Percentiles rank a stretch among this genome's conserved stretches.
These are phyloP conservation scores for Micromonas commoda DNA, from an alignment of 139 green algal species.

Conservation along the genomic window DNA sequence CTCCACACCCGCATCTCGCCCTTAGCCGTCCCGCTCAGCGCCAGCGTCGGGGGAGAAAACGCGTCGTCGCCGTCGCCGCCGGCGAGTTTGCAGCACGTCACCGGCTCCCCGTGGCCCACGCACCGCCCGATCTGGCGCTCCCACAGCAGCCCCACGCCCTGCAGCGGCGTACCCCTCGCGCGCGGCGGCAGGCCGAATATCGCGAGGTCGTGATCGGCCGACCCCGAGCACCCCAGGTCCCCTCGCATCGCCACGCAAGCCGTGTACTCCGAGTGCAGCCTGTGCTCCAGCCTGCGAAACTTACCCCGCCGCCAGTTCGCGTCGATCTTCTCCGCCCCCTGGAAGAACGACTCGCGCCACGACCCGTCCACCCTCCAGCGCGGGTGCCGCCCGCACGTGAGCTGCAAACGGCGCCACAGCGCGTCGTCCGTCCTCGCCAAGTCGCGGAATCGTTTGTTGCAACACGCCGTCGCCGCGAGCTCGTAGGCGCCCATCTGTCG, in stretches of 20 bases:
- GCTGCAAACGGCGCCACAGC: background rate
- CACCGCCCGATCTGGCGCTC: background rate
- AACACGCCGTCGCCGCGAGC: background rate
- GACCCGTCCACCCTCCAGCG: background rate
- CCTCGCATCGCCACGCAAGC: background rate
- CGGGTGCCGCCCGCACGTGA: background rate
- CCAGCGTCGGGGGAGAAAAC: no score
- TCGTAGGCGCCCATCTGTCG: background rate
- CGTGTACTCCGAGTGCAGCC: background rate
- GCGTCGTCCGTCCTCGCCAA: background rate
- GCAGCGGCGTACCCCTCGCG: background rate
- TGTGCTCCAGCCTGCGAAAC: background rate
- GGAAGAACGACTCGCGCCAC: background rate
- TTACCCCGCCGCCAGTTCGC: background rate
- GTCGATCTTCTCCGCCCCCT: background rate
- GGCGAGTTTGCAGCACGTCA: background rate
- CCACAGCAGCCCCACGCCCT: background rate
- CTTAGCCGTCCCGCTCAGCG: background rate
- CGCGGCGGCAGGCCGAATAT: background rate
- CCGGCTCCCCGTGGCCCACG: background rate
- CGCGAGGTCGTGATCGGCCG: background rate
- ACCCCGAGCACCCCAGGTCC: background rate
- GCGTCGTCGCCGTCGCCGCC: background rate
- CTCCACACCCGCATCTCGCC: background rate
- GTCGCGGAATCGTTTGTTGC: background rate